These are phyloP conservation scores for Globisporangium mamillatum DNA, from an alignment of 352 stramenopile species.

Conservation along the genomic window DNA sequence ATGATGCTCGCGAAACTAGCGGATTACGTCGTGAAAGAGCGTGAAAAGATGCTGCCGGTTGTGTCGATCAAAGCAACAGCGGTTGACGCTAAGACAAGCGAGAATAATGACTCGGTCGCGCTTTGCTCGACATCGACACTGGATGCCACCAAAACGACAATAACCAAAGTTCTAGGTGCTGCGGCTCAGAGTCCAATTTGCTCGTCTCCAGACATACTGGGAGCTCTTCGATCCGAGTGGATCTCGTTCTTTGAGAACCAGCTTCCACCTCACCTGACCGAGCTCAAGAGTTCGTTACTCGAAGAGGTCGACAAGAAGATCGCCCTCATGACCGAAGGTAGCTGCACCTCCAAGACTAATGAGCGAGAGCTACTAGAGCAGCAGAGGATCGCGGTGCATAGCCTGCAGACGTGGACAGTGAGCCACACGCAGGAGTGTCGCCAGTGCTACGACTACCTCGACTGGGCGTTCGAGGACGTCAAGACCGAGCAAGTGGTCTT, in stretches of 20 bases:
- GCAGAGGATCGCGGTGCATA: conserved; percentile 16
- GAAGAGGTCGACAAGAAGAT: conserved; percentile 11
- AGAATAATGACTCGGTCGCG: not conserved
- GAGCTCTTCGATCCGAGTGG: conserved; percentile 5
- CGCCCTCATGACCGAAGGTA: not conserved
- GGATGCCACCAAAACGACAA: not conserved
- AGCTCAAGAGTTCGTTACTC: conserved; percentile 19
- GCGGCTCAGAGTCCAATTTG: not conserved
- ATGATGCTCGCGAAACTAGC: conserved; percentile 25
- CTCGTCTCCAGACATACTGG: not conserved
- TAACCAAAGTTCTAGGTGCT: not conserved
- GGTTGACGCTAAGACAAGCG: not conserved
- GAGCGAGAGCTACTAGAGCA: conserved; percentile 7
- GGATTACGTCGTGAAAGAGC: conserved; percentile 5
- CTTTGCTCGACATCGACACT: not conserved
- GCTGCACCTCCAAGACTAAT: not conserved
- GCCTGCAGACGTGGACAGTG: conserved; percentile 38
- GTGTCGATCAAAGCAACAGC: not conserved
- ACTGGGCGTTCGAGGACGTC: conserved; percentile 35
- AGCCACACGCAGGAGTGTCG: conserved; percentile 49
- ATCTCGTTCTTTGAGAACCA: conserved; percentile 6
- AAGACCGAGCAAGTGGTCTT: conserved; percentile 27
- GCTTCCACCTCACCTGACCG: conserved; percentile 10
- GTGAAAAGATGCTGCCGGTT: not conserved
- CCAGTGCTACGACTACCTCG: conserved; percentile 52